Evolutionary conservation across 139 green algal genomes (phyloP), one percentile per base, ranked within the genome.

Genomic region (Pedinophyceae sp.): DNA sequence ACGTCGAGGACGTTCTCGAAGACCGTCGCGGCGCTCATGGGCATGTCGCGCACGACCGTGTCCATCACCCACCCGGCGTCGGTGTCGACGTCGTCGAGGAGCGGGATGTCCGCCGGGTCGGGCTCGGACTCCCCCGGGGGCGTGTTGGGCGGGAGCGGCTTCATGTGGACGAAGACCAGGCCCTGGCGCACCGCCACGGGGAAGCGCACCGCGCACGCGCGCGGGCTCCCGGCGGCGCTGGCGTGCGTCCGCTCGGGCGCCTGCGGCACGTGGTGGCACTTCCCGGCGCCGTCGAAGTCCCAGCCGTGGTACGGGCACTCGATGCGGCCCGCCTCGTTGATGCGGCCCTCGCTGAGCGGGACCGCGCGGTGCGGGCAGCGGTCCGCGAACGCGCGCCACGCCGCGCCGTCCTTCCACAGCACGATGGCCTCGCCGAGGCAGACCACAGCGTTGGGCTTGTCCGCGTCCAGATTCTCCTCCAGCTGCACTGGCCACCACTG

Each of bases 241-340:
- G 4, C 27, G 4, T 48, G 26, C 27, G 48, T 22, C 6, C 46
- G 48, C 46, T 75, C 60, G 23, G 57, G 68, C 7, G 64, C 48
- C 57, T 81, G 72, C 0, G 77, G 75, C n/a, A 85, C 69, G 50
- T 20, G 20, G 7, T 46, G 63, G 58, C 68, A 79, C 0, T 19
- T 30, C 16, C 77, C 74, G 1, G 30, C n/a, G 1, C 55, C 49
- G 27, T 67, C 43, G 52, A 78, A 79, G n/a, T 40, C 26, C 70
- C 74, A 82, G 27, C 75, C 69, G 54, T 83, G 71, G 59, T 76
- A 76, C 18, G 48, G 45, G 51, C 72, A 79, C 53, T 79, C 48
- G 41, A 79, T 59, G 16, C 58, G 27, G 5, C 66, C 66, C 18
- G 62, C 71, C 1, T 61, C 40, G 15, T 54, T 43, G 27, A 79